Evolutionary conservation across 352 stramenopile genomes (phyloP).

Genomic region (Halophytophthora batemanensis): DNA sequence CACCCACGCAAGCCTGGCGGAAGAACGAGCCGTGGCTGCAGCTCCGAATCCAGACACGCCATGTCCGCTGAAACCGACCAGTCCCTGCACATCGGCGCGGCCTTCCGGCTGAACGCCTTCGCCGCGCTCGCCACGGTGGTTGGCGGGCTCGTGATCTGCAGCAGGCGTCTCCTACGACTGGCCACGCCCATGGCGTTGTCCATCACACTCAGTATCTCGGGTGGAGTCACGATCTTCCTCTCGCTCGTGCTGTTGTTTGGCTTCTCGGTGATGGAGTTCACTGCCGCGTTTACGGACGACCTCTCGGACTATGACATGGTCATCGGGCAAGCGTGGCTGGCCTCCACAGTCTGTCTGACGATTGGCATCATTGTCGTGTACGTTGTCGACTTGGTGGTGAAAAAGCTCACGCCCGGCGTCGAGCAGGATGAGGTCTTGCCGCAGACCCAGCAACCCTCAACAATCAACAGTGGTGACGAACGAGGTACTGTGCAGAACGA

Average conservation of each 20-base stretch:
- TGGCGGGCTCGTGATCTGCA: conserved; percentile 60
- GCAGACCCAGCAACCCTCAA: neutral
- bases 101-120: conserved; percentile 40
- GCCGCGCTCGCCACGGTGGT: conserved; percentile 50
- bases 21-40: too few relatives aligned
- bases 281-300: conserved; percentile 24
- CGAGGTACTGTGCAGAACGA: conserved; percentile 8
- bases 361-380: conserved; percentile 66
- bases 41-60: too few relatives aligned
- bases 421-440: neutral
- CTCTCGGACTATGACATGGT: conserved; percentile 16
- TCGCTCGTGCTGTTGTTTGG: conserved; percentile 68
- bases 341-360: conserved; percentile 82
- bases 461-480: conserved; percentile 9
- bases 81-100: conserved; percentile 9
- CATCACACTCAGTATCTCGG: conserved; percentile 53
- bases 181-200: conserved; percentile 51
- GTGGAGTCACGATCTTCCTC: conserved; percentile 71
- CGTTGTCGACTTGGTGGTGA: conserved; percentile 39
- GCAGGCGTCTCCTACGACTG: conserved; percentile 39
- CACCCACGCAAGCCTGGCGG: too few relatives aligned
- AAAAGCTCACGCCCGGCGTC: conserved; percentile 32
- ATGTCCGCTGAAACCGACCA: too few relatives aligned
- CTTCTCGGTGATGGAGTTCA: conserved; percentile 30
- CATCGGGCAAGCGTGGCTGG: conserved; percentile 56